These are phyloP conservation scores for Phanerochaete sordida DNA, from an alignment of 768 basidiomycete species.

Conservation along the genomic window DNA sequence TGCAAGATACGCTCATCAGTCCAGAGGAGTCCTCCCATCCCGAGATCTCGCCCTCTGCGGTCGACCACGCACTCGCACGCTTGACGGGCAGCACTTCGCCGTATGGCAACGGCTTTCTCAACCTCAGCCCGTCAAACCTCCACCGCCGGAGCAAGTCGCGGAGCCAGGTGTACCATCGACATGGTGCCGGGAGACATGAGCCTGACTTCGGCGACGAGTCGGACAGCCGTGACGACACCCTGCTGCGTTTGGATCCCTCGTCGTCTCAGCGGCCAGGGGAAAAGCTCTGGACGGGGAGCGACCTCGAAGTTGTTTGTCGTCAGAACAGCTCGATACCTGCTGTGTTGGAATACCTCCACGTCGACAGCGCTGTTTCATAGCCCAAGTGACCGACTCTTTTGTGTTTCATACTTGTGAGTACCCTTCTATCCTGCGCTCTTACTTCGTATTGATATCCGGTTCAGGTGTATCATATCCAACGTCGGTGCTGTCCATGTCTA, in stretches of 20 bases:
- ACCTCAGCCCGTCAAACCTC: slow-evolving; percentile 13
- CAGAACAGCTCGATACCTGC: slow-evolving; percentile 87
- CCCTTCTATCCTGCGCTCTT: background rate
- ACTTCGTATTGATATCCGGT: background rate
- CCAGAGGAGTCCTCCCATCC: slow-evolving; percentile 17
- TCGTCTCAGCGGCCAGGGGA: slow-evolving; percentile 34
- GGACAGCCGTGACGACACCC: slow-evolving; percentile 17
- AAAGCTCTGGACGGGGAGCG: slow-evolving; percentile 73
- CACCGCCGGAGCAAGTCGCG: slow-evolving; percentile 68
- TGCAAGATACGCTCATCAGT: slow-evolving; percentile 80
- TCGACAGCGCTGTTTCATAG: slow-evolving; percentile 27
- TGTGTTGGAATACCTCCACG: slow-evolving; percentile 64
- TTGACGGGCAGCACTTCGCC: slow-evolving; percentile 15
- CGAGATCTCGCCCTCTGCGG: slow-evolving; percentile 23
- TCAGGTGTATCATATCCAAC: background rate
- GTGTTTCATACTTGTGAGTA: background rate
- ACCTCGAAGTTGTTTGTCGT: slow-evolving; percentile 78
- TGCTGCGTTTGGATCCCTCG: slow-evolving; percentile 13
- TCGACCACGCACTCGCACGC: slow-evolving; percentile 34
- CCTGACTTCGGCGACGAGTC: slow-evolving; percentile 39
- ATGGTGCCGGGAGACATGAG: slow-evolving; percentile 63
- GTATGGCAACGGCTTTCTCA: slow-evolving; percentile 21
- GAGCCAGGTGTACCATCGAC: slow-evolving; percentile 63
- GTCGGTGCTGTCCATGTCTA: slow-evolving; percentile 1
- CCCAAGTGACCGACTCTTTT: background rate